Percentiles rank a stretch among this genome's conserved stretches.
phyloP scores from a whole-genome alignment of 805 yeast species.

The Lachancea sp. region DNA sequence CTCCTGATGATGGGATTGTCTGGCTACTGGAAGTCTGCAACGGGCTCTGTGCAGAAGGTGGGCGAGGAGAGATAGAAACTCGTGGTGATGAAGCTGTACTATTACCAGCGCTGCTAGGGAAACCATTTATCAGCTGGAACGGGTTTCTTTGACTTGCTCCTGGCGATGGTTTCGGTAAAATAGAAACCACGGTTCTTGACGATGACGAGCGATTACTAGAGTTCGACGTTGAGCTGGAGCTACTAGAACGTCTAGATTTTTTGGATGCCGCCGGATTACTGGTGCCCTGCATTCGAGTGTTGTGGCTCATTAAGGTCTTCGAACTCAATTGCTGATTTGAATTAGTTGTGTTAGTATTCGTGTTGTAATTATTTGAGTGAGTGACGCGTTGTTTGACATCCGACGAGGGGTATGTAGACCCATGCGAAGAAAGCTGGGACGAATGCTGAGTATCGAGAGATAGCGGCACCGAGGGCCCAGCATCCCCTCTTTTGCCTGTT shows the following conservation, averaged over 20 bases:
- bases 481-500: background rate
- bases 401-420: conserved; percentile 1
- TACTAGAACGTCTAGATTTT: conserved; percentile 20
- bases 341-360: background rate
- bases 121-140: conserved; percentile 10
- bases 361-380: background rate
- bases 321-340: conserved; percentile 14
- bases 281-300: conserved; percentile 12
- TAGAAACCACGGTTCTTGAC: conserved; percentile 31
- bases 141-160: conserved; percentile 11
- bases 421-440: background rate
- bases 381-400: conserved; percentile 3
- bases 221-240: conserved; percentile 28
- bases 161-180: conserved; percentile 32
- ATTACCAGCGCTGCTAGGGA: conserved; percentile 21
- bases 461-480: background rate
- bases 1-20: conserved; percentile 14
- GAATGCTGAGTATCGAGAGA: background rate
- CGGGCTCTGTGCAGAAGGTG: conserved; percentile 9
- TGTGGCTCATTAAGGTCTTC: conserved; percentile 18
- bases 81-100: conserved; percentile 31
- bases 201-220: conserved; percentile 28
- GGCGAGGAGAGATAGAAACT: conserved; percentile 13
- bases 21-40: conserved; percentile 4
- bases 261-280: background rate